These are phyloP conservation scores for Vitis riparia DNA, from an alignment of 164 flowering plant species.

Conservation along the genomic window DNA sequence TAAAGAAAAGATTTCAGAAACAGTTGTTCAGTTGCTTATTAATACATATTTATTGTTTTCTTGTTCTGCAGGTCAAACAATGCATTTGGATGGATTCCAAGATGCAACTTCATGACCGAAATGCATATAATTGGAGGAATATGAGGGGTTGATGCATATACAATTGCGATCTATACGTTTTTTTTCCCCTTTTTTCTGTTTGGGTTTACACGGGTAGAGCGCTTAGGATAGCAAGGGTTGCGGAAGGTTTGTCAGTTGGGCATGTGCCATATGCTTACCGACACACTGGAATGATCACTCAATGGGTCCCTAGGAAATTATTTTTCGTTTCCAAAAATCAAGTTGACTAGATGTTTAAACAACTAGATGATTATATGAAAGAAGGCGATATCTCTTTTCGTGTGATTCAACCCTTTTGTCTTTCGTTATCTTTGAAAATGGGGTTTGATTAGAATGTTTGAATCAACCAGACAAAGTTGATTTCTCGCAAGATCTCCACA, in stretches of 20 bases:
- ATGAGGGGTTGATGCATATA: neutral
- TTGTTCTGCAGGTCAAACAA: conserved; percentile 8
- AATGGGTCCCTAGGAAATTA: neutral
- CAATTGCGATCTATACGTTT: neutral
- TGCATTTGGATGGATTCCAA: conserved; percentile 1
- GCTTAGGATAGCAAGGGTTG: neutral
- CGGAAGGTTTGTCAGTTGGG: neutral
- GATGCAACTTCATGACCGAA: conserved; percentile 1
- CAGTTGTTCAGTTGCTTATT: neutral
- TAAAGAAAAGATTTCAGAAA: neutral
- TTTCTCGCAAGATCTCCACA: neutral
- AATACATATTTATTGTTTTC: conserved; percentile 3
- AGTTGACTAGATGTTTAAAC: neutral
- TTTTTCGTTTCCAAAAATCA: neutral
- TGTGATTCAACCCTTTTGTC: neutral
- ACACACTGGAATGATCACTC: neutral
- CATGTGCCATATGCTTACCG: neutral
- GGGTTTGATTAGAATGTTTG: neutral
- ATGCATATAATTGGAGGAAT: neutral
- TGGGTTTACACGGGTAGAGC: neutral
- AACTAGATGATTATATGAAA: neutral
- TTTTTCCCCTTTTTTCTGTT: too few relatives aligned
- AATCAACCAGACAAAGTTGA: neutral
- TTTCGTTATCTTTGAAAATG: neutral
- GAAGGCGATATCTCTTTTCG: neutral